phyloP scores from a whole-genome alignment of 306 rosid species.

The Begonia loranthoides region DNA sequence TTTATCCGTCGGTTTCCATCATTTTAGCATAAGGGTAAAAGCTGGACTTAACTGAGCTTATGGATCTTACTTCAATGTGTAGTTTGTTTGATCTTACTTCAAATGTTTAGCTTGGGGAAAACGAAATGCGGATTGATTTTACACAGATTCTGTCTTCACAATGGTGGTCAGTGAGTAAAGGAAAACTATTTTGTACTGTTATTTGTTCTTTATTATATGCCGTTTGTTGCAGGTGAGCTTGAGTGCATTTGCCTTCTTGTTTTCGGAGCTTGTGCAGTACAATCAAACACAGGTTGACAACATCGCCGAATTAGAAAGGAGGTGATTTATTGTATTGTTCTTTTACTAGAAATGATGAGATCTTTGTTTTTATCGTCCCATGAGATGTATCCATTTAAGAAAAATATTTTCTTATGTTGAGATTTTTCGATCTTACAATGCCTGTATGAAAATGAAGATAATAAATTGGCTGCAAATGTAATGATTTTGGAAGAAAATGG shows the following conservation, averaged over 20 bases:
- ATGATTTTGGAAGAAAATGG: constrained; percentile 12
- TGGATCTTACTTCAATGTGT: background rate
- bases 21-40: too few species aligned
- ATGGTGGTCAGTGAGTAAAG: too few species aligned
- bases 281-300: constrained; percentile 97
- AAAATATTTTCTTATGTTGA: background rate
- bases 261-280: constrained; percentile 98
- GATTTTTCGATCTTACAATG: background rate
- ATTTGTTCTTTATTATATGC: too few species aligned
- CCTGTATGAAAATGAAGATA: background rate
- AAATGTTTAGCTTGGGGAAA: too few species aligned
- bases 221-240: constrained; percentile 64
- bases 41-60: background rate
- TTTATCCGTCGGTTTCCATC: too few species aligned
- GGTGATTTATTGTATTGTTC: constrained; percentile 25
- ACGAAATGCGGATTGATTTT: too few species aligned
- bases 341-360: background rate
- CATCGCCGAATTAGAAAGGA: constrained; percentile 87
- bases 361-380: background rate
- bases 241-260: constrained; percentile 96
- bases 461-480: background rate
- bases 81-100: background rate
- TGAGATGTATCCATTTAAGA: background rate
- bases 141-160: too few species aligned
- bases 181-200: too few species aligned